Base-by-base conservation (phyloP, 2,329 filamentous ascomycete genomes). In the Monilinia aucupariae region DNA sequence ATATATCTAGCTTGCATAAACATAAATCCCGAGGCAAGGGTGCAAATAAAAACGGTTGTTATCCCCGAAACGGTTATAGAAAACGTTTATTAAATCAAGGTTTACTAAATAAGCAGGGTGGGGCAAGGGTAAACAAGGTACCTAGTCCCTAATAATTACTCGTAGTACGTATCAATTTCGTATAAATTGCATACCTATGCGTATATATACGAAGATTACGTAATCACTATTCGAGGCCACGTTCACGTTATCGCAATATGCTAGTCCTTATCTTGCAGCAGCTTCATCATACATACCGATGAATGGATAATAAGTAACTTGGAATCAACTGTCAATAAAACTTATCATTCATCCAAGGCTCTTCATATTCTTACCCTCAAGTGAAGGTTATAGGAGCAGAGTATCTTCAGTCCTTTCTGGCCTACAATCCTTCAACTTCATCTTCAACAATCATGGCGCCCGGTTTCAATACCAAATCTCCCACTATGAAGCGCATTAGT, bases 401-500 rank as follows among this genome's bases (percentile, higher is more conserved):
- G 17, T 15, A 32, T 6, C 15, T 17, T 3, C 27, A 10, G 13
- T 25, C 41, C 41, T 47, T 56, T 8, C 20, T 25, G n/a, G 27
- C 27, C 27, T 32, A 47, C 17, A 56, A 47, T 6, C 2, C 27
- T 34, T 47, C 54, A 47, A 56, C 34, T 47, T 10, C 20, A 20
- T 43, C 20, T 59, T 15, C 32, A 25, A 7, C 27, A 60, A 34
- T 43, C 58, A 72, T 71, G 70, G 67, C 70, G n/a, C 66, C 66
- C 12, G 51, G 69, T 25, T 70, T 89, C 78, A 91, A 88, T 75
- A 85, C 87, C 70, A 92, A 91, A 74, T 92, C 88, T 67, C 90
- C 90, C 50, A 93, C 90, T 34, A 90, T 94, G 74, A 88, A 89
- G 76, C 89, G 90, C 74, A 94, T 96, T 75, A 81, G 89, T 91